Percentiles rank a stretch among this genome's conserved stretches.
Conservation (phyloP, 371 early-diverging fungal species). For the Mucor velutinosus region DNA sequence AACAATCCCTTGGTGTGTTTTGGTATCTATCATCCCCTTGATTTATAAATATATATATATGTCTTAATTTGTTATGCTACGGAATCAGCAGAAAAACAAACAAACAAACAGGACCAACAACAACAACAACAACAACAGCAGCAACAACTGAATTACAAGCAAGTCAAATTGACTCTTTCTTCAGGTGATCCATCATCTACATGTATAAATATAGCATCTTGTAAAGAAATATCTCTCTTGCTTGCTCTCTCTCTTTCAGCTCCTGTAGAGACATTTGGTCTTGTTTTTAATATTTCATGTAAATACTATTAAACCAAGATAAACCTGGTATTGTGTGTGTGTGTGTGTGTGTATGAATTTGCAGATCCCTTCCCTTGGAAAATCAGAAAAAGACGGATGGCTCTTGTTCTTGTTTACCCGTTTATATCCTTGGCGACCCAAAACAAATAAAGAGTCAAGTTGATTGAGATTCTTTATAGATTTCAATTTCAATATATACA, state of each 20-base stretch:
- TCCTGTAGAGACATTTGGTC: not conserved
- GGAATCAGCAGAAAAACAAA: slow-evolving; percentile 4
- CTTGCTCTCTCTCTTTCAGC: not conserved
- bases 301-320: not conserved
- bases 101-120: not conserved
- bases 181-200: not conserved
- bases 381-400: too few relatives aligned
- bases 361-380: not conserved
- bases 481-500: not conserved
- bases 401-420: not conserved
- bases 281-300: not conserved
- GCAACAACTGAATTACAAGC: not conserved
- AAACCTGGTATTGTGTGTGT: not conserved
- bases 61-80: slow-evolving; percentile 8
- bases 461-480: not conserved
- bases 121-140: not conserved
- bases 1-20: not conserved
- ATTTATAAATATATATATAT: slow-evolving; percentile 8
- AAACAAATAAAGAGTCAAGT: not conserved
- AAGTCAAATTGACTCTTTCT: not conserved
- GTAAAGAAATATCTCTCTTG: not conserved
- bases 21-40: not conserved
- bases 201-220: too few relatives aligned
- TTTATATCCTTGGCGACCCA: not conserved
- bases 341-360: not conserved